Percentiles rank a stretch among this genome's conserved stretches.
Evolutionary conservation across 169 alveolate genomes (phyloP).

Genomic region (Cryptosporidium xiaoi): DNA sequence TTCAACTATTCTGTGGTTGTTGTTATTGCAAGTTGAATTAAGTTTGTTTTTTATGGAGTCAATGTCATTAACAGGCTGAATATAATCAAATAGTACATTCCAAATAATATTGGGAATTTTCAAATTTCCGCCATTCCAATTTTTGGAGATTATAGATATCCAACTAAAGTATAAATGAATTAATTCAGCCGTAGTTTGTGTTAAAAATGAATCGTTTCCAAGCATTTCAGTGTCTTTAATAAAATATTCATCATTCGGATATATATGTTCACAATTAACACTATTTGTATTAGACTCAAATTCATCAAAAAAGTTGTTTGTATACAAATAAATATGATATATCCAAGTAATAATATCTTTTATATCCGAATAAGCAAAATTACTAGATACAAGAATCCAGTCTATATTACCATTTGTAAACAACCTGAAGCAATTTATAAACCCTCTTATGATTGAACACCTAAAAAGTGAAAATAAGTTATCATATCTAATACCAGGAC

Average conservation of each 20-base stretch:
- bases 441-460: constrained; percentile 15
- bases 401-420: constrained; percentile 60
- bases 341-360: constrained; percentile 64
- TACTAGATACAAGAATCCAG: constrained; percentile 57
- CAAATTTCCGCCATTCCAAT: neutral
- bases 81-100: constrained; percentile 48
- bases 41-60: neutral
- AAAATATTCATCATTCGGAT: neutral
- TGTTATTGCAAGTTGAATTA: no score
- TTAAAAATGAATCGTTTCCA: neutral
- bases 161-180: neutral
- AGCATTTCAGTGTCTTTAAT: neutral
- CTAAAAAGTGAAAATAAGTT: neutral
- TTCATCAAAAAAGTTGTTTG: constrained; percentile 5
- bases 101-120: constrained; percentile 31
- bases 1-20: no score
- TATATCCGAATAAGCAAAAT: constrained; percentile 8
- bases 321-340: constrained; percentile 10
- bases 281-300: no score
- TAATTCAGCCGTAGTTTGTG: neutral
- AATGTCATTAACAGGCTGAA: constrained; percentile 11
- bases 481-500: neutral
- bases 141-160: neutral
- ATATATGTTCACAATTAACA: no score
- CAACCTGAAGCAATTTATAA: constrained; percentile 21